Evolutionary conservation across 73 alveolate species (phyloP), one percentile per base, ranked within the genome.

Genomic region (Tetrahymena thermophila): DNA sequence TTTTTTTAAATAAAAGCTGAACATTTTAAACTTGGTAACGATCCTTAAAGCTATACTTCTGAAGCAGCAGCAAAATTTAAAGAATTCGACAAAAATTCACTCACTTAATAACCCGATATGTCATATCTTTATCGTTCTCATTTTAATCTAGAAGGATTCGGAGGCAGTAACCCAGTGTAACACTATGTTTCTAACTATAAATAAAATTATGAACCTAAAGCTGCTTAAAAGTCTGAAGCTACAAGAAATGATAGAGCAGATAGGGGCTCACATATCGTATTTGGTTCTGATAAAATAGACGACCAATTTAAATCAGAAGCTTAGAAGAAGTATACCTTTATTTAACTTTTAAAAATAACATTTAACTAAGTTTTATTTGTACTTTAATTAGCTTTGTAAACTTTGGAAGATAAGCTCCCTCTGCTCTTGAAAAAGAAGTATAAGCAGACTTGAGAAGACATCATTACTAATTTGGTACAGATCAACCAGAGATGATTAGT

Each of bases 11-110:
- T 9, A n/a, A 15, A 28, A 71, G 89, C 89, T 71, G 89, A 71
- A 71, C 89, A 95, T 95, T 56, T 95, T 16, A 89, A 71, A 55
- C 93, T 95, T 89, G 97, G 97, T 84, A 55, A 95, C 19, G 97
- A 95, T 95, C 34, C 83, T 37, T 34, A 85, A 35, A 95, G 83
- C 44, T 95, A 95, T 43, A 43, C 94, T 35, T 84, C 95, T 50
- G 97, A 95, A 50, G 97, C 97, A 43, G 93, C 84, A 34, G 97
- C 97, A 10, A 95, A 94, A 31, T 95, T 95, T 35, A 95, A 93
- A 93, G 97, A 95, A 50, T 89, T 89, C 35, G 85, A 89, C 55
- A 55, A 93, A 15, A 50, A 89, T 55, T 84, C 95, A 34, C 94
- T 94, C 55, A 85, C 42, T 25, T n/a, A 71, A 71, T 71, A 71